These are phyloP conservation scores for Kurtzmaniella quercitrusa DNA, from an alignment of 1,139 yeast species.

Conservation along the genomic window DNA sequence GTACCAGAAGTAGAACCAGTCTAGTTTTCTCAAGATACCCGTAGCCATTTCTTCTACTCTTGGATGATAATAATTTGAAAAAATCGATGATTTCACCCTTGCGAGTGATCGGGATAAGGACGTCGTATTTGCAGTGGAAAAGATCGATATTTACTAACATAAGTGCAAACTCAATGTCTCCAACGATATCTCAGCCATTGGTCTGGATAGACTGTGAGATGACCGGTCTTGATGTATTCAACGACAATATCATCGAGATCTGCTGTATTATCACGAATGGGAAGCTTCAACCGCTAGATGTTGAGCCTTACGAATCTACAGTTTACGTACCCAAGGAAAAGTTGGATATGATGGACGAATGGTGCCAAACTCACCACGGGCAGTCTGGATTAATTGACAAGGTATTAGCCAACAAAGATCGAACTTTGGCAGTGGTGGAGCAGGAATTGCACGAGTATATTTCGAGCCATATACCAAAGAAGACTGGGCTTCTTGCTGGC, in stretches of 20 bases:
- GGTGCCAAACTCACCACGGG: conserved; percentile 84
- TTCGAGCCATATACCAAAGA: conserved; percentile 45
- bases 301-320: conserved; percentile 73
- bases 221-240: conserved; percentile 83
- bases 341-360: conserved; percentile 72
- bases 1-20: conserved; percentile 47
- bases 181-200: conserved; percentile 27
- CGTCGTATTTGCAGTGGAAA: background rate
- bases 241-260: conserved; percentile 79
- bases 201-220: conserved; percentile 87
- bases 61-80: too few relatives aligned
- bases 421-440: conserved; percentile 59
- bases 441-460: conserved; percentile 60
- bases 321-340: conserved; percentile 64
- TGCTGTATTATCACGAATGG: conserved; percentile 90
- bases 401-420: conserved; percentile 51
- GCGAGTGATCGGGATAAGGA: background rate
- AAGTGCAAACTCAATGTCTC: background rate
- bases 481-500: conserved; percentile 76
- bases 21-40: conserved; percentile 17
- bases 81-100: background rate
- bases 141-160: background rate
- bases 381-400: conserved; percentile 72
- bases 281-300: conserved; percentile 62
- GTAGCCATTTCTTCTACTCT: background rate